Conservation (phyloP, 306 rosid genomes). For the Purshia tridentata region DNA sequence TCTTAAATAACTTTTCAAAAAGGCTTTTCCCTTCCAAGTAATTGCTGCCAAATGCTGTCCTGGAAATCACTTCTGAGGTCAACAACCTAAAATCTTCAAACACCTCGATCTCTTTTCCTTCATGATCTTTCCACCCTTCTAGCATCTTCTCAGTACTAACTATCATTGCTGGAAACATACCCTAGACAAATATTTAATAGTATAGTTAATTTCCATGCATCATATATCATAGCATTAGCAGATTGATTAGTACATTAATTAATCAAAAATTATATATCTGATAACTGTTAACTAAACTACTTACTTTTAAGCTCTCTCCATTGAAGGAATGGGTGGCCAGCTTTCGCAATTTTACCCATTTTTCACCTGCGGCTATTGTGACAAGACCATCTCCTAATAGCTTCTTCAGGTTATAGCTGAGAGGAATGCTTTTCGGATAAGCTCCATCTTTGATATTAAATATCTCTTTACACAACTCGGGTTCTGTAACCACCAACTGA, state of each 20-base stretch:
- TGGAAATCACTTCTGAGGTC: conserved; percentile 31
- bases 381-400: conserved; percentile 34
- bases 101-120: conserved; percentile 34
- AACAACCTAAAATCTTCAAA: conserved; percentile 26
- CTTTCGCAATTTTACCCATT: conserved; percentile 30
- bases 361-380: conserved; percentile 18
- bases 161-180: conserved; percentile 19
- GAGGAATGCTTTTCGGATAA: not conserved
- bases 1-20: conserved; percentile 20
- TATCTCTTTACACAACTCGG: conserved; percentile 26
- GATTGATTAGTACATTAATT: no score
- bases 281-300: not conserved
- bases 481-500: conserved; percentile 17
- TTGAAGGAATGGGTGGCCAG: conserved; percentile 25
- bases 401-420: not conserved
- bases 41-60: conserved; percentile 34
- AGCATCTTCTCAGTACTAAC: conserved; percentile 21
- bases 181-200: not conserved
- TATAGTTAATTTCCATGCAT: no score
- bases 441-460: conserved; percentile 5
- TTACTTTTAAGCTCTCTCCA: conserved; percentile 28
- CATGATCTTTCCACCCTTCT: conserved; percentile 21
- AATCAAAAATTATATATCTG: no score
- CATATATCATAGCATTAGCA: not conserved
- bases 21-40: conserved; percentile 27